phyloP scores from a whole-genome alignment of 2,329 filamentous ascomycete species.

The Phyllosticta capitalensis region DNA sequence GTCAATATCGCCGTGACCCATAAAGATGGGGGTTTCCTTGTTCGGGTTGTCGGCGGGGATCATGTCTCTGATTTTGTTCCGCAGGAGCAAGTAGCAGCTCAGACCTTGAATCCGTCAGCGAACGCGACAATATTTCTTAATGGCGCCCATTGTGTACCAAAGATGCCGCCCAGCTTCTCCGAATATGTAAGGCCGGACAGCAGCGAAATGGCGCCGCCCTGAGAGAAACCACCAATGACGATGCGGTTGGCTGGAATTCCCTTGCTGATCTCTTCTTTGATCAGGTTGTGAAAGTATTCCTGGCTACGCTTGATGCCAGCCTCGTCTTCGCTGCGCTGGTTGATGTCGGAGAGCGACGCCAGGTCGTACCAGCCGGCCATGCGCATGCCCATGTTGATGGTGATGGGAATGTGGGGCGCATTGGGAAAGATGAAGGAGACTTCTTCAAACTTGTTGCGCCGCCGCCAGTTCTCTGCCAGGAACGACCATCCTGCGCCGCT shows the following conservation, averaged over 20 bases:
- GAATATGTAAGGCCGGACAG: constrained; percentile 67
- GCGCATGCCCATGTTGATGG: constrained; percentile 62
- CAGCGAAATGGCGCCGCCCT: constrained; percentile 81
- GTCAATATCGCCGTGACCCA: constrained; percentile 80
- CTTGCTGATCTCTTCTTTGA: constrained; percentile 68
- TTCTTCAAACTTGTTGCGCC: constrained; percentile 70
- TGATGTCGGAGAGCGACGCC: constrained; percentile 37
- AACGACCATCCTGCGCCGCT: constrained; percentile 43
- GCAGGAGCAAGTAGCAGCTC: constrained; percentile 70
- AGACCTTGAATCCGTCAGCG: constrained; percentile 35
- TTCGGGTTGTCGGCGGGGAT: constrained; percentile 44
- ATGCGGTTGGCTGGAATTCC: constrained; percentile 78
- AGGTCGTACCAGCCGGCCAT: constrained; percentile 92
- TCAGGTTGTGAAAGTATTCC: constrained; percentile 67
- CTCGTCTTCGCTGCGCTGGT: constrained; percentile 51
- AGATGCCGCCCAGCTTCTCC: constrained; percentile 74
- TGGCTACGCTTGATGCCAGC: constrained; percentile 63
- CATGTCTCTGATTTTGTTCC: constrained; percentile 49
- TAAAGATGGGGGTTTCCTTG: constrained; percentile 71
- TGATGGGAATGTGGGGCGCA: constrained; percentile 78
- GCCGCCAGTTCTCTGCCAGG: constrained; percentile 79
- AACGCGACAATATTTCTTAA: not conserved
- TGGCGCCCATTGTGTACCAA: constrained; percentile 35
- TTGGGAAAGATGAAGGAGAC: constrained; percentile 93
- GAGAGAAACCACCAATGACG: constrained; percentile 73